Evolutionary conservation across 257 asterid genomes (phyloP), one percentile per base, ranked within the genome.

Genomic region (Ilex asprella): DNA sequence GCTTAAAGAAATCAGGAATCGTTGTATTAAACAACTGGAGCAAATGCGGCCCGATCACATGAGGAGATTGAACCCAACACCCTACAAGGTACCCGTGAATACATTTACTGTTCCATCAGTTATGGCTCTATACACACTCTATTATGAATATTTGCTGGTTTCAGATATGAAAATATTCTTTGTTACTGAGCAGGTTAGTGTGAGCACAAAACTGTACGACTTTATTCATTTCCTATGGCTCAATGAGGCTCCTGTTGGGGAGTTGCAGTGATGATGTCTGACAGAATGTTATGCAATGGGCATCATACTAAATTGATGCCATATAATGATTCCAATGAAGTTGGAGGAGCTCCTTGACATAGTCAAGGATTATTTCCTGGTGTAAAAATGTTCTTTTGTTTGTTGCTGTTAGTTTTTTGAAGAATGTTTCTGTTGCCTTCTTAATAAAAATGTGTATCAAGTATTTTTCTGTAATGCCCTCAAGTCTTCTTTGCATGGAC

Each of bases 171-270:
- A 35, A 35, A 35, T 3, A 35, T 35, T 35, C 41, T 2, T 14
- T 2, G 61, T 30, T 31, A 30, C 30, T 65, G 62, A 21, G 64
- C 95, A 89, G 99, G 99, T 93, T 58, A 89, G 99, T 64, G 97
- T 89, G 31, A 89, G 97, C 67, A 94, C 95, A 16, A 89, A 86
- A 72, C 55, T 93, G 67, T 93, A 93, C 12, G 97, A 93, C 68
- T 92, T 89, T 87, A 93, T 85, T 68, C 98, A 91, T 74, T 91
- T 86, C 79, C 77, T 91, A 75, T 91, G 95, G 98, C 97, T 91
- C 60, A 91, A 86, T 54, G 96, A 91, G 76, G 98, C 97, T 30
- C 99, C 96, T 1, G 99, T 93, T 70, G 97, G 99, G 58, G 99
- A 93, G 79, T 65, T 92, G 83, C 94, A 85, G 75, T 92, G 66